phyloP scores from a whole-genome alignment of 441 rosid species.

The Populus tomentosa region DNA sequence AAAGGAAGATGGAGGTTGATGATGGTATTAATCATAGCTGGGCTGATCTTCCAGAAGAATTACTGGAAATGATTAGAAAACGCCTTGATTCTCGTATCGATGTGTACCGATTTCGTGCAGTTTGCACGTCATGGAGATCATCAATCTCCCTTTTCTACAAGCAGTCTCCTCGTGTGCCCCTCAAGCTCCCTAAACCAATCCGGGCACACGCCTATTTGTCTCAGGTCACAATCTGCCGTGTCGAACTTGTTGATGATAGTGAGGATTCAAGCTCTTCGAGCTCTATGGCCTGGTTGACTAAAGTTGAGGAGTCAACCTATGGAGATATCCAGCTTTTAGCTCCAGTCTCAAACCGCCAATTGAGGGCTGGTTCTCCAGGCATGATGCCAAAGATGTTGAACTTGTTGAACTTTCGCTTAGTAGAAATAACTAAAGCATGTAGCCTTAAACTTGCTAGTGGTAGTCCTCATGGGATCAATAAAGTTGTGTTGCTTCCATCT shows the following conservation, averaged over 20 bases:
- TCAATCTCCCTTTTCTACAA: constrained; percentile 11
- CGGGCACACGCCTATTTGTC: constrained; percentile 26
- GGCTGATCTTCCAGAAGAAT: constrained; percentile 54
- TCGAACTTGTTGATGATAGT: not conserved
- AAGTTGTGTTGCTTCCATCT: constrained; percentile 12
- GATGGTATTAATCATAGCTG: constrained; percentile 12
- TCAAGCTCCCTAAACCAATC: constrained; percentile 31
- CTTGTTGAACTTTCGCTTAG: constrained; percentile 24
- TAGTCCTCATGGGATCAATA: constrained; percentile 26
- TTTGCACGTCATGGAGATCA: constrained; percentile 66
- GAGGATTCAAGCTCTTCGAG: not conserved
- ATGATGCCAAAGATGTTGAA: constrained; percentile 23
- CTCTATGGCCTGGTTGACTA: not conserved
- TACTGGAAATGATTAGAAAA: constrained; percentile 38
- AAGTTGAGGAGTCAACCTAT: not conserved
- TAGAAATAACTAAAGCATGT: constrained; percentile 24
- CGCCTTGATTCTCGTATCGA: constrained; percentile 41
- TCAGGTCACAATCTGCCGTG: constrained; percentile 19
- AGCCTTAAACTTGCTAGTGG: constrained; percentile 42
- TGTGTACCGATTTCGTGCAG: constrained; percentile 50
- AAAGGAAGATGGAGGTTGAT: not conserved
- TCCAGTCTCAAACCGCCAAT: not conserved
- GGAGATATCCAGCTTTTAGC: not conserved
- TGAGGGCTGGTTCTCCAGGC: not conserved
- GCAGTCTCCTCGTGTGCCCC: not conserved